Conservation (phyloP, 169 alveolate species). For the Plasmodium cynomolgi region DNA sequence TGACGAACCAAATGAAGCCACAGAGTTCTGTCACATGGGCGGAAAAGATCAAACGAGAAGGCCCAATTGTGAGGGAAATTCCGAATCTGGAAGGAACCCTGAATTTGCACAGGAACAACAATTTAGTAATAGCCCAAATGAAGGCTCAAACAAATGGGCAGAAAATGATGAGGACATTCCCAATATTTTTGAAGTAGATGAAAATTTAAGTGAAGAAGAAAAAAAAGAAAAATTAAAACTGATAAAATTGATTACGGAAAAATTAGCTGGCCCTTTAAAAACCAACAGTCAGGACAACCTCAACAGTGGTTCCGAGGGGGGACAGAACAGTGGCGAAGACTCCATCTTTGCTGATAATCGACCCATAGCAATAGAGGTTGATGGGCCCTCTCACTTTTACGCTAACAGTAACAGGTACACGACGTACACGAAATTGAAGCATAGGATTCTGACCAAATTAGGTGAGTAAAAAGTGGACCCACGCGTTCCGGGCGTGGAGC, state of each 20-base stretch:
- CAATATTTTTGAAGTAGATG: constrained; percentile 69
- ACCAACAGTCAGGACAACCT: constrained; percentile 1
- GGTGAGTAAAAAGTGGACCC: constrained; percentile 76
- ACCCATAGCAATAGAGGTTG: constrained; percentile 92
- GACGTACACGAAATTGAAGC: constrained; percentile 91
- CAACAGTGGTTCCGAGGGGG: not conserved
- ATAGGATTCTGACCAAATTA: constrained; percentile 91
- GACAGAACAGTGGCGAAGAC: constrained; percentile 2
- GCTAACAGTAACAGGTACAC: constrained; percentile 90
- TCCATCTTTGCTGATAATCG: constrained; percentile 82
- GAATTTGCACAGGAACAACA: not conserved
- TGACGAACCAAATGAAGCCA: constrained; percentile 2
- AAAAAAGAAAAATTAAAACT: constrained; percentile 56
- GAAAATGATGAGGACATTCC: constrained; percentile 75
- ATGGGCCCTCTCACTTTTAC: constrained; percentile 94
- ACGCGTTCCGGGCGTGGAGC: not conserved
- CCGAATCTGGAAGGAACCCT: not conserved
- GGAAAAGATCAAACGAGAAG: not conserved
- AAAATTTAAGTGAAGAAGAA: constrained; percentile 72
- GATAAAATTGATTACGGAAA: constrained; percentile 67
- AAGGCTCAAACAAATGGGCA: constrained; percentile 5
- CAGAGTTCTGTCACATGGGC: not conserved
- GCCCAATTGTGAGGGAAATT: not conserved
- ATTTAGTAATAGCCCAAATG: not conserved
- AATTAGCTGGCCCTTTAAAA: constrained; percentile 71